Evolutionary conservation across 148 eudicot species (phyloP).

Genomic region (Rhododendron molle): DNA sequence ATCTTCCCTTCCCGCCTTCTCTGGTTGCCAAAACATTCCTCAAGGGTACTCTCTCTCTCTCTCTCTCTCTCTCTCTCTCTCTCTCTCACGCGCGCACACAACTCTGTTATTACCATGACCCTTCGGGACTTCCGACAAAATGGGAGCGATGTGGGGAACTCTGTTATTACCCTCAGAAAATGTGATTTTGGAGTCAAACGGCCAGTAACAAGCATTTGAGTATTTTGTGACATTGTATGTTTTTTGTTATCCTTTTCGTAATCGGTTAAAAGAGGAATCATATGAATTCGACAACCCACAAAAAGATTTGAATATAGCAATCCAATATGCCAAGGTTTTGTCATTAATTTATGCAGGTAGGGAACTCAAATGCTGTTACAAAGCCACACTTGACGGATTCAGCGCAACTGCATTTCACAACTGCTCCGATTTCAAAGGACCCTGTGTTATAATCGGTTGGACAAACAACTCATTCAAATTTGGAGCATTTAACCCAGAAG

Average conservation of each 20-base stretch:
- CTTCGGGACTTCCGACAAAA: too few relatives aligned
- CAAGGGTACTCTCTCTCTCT: slow-evolving; percentile 38
- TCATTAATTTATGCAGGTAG: slow-evolving; percentile 39
- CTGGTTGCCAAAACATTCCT: slow-evolving; percentile 73
- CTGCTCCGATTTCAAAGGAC: slow-evolving; percentile 86
- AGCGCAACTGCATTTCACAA: slow-evolving; percentile 80
- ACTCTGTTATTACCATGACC: too few relatives aligned
- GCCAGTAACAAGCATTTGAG: too few relatives aligned
- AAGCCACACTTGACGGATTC: slow-evolving; percentile 78
- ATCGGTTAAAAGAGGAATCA: too few relatives aligned
- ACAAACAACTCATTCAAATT: slow-evolving; percentile 66
- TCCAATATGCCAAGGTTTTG: neutral
- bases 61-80: neutral
- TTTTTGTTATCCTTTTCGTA: too few relatives aligned
- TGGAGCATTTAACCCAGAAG: slow-evolving; percentile 95
- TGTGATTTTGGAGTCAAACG: too few relatives aligned
- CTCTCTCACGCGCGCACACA: too few relatives aligned
- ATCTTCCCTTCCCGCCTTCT: slow-evolving; percentile 85
- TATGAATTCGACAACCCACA: neutral
- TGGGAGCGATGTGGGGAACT: too few relatives aligned
- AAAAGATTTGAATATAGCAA: neutral
- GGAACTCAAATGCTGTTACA: slow-evolving; percentile 90
- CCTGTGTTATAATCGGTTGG: slow-evolving; percentile 85
- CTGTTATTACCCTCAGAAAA: too few relatives aligned
- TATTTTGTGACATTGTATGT: too few relatives aligned